These are phyloP conservation scores for Pestalotiopsis sp. DNA, from an alignment of 2,329 filamentous ascomycete genomes.

Conservation along the genomic window DNA sequence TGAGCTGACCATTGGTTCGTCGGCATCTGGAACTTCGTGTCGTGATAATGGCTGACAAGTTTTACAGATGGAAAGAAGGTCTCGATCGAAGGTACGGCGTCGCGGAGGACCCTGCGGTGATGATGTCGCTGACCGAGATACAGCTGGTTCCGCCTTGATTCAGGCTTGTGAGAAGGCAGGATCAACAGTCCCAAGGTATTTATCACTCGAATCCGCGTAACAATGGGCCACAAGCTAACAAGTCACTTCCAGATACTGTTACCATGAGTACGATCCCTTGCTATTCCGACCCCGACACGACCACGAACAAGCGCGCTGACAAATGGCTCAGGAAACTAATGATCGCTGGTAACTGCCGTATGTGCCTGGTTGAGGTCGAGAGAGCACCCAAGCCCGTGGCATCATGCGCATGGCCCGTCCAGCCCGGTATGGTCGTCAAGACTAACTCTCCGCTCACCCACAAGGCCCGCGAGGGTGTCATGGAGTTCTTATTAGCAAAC, in stretches of 20 bases:
- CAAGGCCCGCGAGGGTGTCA: conserved; percentile 97
- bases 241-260: conserved; percentile 76
- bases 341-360: conserved; percentile 99
- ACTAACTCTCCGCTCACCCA: conserved; percentile 95
- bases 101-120: conserved; percentile 16
- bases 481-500: conserved; percentile 97
- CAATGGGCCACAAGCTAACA: conserved; percentile 33
- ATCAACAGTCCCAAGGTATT: conserved; percentile 80
- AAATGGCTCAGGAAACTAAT: conserved; percentile 77
- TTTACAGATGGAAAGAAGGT: conserved; percentile 91
- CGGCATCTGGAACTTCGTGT: conserved; percentile 18
- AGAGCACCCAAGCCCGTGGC: conserved; percentile 94
- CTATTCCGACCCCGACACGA: conserved; percentile 23
- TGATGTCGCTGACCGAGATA: conserved; percentile 40
- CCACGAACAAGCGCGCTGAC: conserved; percentile 38
- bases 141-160: conserved; percentile 94
- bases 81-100: conserved; percentile 83
- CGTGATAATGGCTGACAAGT: conserved; percentile 23
- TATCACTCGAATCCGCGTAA: conserved; percentile 7
- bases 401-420: conserved; percentile 98
- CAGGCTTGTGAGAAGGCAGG: conserved; percentile 99
- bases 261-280: conserved; percentile 79
- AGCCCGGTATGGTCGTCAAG: conserved; percentile 98
- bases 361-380: conserved; percentile 99
- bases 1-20: conserved; percentile 90